Evolutionary conservation across 306 rosid species (phyloP).

Genomic region (Lathyrus oleraceus): DNA sequence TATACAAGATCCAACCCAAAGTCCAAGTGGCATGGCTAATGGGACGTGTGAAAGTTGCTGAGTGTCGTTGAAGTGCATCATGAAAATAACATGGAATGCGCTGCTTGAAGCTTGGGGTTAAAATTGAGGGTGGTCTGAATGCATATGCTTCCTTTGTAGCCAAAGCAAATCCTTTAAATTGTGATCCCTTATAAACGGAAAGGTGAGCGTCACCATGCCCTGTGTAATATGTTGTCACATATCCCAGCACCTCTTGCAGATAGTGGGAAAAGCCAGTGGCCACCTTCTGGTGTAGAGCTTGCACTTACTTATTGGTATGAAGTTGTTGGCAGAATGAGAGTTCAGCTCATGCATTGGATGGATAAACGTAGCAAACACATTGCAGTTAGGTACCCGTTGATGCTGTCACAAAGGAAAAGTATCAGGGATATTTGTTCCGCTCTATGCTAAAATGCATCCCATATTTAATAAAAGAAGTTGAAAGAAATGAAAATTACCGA

Average conservation of each 20-base stretch:
- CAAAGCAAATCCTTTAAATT: conserved; percentile 96
- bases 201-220: conserved; percentile 95
- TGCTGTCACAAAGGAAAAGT: no score
- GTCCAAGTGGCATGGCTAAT: no score
- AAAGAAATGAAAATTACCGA: no score
- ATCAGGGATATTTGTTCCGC: no score
- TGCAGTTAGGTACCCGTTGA: conserved; percentile 75
- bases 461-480: no score
- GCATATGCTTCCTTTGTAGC: conserved; percentile 99
- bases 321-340: conserved; percentile 94
- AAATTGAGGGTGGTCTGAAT: conserved; percentile 96
- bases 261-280: conserved; percentile 97
- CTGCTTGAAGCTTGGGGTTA: conserved; percentile 45
- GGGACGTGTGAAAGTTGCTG: no score
- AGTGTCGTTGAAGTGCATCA: no score
- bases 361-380: conserved; percentile 98
- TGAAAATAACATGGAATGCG: no score
- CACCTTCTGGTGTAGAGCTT: conserved; percentile 94
- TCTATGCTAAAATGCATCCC: no score
- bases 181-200: conserved; percentile 92
- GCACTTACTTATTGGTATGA: conserved; percentile 95
- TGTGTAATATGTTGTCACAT: conserved; percentile 93
- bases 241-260: conserved; percentile 98
- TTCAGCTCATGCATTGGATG: conserved; percentile 88
- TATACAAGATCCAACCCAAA: no score